These are phyloP conservation scores for Gracilaria gracilis DNA, from an alignment of 23 red algal species.

Conservation along the genomic window DNA sequence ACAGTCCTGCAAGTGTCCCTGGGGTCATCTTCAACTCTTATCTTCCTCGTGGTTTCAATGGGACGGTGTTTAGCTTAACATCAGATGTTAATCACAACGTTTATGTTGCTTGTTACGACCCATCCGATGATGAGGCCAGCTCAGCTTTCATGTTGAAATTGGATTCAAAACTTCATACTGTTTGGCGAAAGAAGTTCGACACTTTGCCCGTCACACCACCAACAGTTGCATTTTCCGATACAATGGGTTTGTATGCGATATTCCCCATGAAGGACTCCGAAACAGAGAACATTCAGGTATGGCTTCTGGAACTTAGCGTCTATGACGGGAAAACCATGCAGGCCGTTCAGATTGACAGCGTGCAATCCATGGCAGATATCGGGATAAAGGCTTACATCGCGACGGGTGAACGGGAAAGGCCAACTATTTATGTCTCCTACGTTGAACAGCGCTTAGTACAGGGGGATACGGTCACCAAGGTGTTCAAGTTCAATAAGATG, in stretches of 20 bases:
- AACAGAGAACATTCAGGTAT: background rate
- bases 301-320: conserved; percentile 2
- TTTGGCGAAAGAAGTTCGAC: conserved; percentile 12
- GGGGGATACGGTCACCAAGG: conserved; percentile 1
- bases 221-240: conserved; percentile 18
- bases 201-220: background rate
- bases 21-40: conserved; percentile 2
- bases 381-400: background rate
- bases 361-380: background rate
- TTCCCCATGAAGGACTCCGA: background rate
- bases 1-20: background rate
- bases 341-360: conserved; percentile 2
- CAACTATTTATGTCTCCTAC: background rate
- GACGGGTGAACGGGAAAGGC: background rate
- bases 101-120: background rate
- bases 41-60: background rate
- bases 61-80: background rate
- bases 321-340: conserved; percentile 12
- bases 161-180: background rate
- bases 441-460: background rate
- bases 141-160: conserved; percentile 17
- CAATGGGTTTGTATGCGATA: background rate
- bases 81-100: background rate
- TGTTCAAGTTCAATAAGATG: conserved; percentile 6
- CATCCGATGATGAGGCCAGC: background rate